Percentiles rank a stretch among this genome's conserved stretches.
These are phyloP conservation scores for Tylopilus cervinicoccineus DNA, from an alignment of 768 basidiomycete genomes.

Conservation along the genomic window DNA sequence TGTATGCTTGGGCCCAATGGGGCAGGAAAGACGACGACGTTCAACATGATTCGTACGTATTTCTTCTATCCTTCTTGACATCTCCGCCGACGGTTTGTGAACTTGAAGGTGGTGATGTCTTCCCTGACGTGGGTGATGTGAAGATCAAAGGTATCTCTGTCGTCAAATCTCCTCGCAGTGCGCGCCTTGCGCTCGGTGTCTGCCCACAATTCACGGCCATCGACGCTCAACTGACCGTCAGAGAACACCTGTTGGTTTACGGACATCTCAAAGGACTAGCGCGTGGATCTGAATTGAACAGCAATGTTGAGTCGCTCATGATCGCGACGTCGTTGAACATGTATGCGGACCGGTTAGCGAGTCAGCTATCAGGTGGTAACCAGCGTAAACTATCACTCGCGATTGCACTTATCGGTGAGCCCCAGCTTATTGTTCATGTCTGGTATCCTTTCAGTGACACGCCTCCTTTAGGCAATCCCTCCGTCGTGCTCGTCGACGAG, in stretches of 20 bases:
- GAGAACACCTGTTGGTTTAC: constrained; percentile 71
- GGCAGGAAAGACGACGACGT: constrained; percentile 79
- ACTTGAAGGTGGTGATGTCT: constrained; percentile 58
- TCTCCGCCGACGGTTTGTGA: background rate
- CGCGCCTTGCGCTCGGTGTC: constrained; percentile 69
- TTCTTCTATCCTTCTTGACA: background rate
- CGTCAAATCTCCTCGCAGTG: constrained; percentile 55
- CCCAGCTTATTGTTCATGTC: background rate
- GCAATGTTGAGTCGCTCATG: constrained; percentile 56
- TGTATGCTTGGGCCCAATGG: constrained; percentile 80
- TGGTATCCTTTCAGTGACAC: background rate
- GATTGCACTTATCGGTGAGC: constrained; percentile 65
- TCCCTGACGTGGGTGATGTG: constrained; percentile 67
- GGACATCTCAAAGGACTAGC: constrained; percentile 68
- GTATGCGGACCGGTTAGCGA: constrained; percentile 70
- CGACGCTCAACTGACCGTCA: constrained; percentile 71
- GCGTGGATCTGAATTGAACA: constrained; percentile 44
- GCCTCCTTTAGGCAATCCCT: constrained; percentile 53
- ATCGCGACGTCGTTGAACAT: constrained; percentile 50
- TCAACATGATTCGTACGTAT: constrained; percentile 71
- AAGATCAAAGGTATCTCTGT: constrained; percentile 65
- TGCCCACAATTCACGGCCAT: constrained; percentile 86
- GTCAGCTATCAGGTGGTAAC: constrained; percentile 74
- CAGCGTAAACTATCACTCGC: constrained; percentile 74
- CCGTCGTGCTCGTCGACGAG: constrained; percentile 78